These are phyloP conservation scores for Aquilaria yunnanensis DNA, from an alignment of 345 rosid species.

Conservation along the genomic window DNA sequence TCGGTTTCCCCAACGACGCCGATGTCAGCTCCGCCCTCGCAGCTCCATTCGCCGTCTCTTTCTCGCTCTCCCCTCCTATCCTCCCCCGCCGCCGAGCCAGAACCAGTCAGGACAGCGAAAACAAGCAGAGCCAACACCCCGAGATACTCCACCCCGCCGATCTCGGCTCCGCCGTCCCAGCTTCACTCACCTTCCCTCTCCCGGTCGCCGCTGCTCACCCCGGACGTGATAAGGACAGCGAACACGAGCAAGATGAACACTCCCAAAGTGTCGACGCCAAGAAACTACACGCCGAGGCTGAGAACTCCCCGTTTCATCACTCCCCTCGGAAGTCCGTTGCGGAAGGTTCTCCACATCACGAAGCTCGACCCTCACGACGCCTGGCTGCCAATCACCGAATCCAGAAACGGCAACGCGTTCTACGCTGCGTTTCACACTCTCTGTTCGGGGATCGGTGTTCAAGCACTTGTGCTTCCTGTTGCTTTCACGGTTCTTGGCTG, in stretches of 20 bases:
- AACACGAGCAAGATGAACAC: constrained; percentile 20
- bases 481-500: constrained; percentile 85
- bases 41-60: constrained; percentile 65
- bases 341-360: constrained; percentile 45
- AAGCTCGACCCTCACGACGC: constrained; percentile 66
- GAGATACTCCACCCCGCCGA: constrained; percentile 36
- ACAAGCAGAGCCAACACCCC: constrained; percentile 36
- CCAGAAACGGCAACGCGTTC: constrained; percentile 69
- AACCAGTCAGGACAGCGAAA: constrained; percentile 22
- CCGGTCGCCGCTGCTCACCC: constrained; percentile 47
- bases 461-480: constrained; percentile 85
- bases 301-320: constrained; percentile 59
- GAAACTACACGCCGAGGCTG: constrained; percentile 33
- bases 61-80: constrained; percentile 55
- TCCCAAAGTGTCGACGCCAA: constrained; percentile 31
- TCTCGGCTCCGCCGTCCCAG: constrained; percentile 70
- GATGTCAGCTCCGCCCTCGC: constrained; percentile 68
- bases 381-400: constrained; percentile 94
- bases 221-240: constrained; percentile 32
- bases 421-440: constrained; percentile 83
- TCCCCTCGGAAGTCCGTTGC: constrained; percentile 51
- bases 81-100: constrained; percentile 26
- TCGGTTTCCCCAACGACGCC: constrained; percentile 30
- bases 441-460: constrained; percentile 79
- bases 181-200: constrained; percentile 63